Conservation (phyloP, 1,284 basidiomycete genomes). For the Puccinia horiana region DNA sequence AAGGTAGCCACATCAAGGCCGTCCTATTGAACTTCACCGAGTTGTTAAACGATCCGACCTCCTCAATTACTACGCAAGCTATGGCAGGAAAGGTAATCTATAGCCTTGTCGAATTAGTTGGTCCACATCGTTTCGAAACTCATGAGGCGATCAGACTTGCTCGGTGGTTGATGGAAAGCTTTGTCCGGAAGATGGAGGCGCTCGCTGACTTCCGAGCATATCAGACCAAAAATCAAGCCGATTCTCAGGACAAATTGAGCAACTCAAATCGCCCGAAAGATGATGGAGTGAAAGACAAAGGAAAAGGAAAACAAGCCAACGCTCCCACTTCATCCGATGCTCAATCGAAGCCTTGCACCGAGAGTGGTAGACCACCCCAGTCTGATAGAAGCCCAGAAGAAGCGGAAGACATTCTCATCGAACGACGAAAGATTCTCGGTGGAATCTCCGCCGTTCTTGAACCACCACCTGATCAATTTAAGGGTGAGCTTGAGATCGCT, state of each 20-base stretch:
- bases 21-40: conserved; percentile 84
- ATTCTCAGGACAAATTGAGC: conserved; percentile 52
- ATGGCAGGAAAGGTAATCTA: conserved; percentile 92
- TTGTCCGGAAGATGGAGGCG: conserved; percentile 81
- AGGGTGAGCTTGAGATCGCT: conserved; percentile 9
- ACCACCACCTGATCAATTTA: conserved; percentile 41
- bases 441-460: conserved; percentile 38
- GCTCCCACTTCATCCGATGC: not conserved
- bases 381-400: conserved; percentile 25
- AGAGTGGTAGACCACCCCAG: conserved; percentile 50
- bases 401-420: conserved; percentile 56
- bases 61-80: conserved; percentile 79
- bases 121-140: conserved; percentile 63
- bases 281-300: conserved; percentile 60
- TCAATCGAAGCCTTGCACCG: conserved; percentile 47
- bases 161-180: conserved; percentile 73
- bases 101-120: conserved; percentile 80
- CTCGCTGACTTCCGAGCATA: conserved; percentile 63
- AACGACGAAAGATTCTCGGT: conserved; percentile 58
- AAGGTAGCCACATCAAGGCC: conserved; percentile 73
- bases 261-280: conserved; percentile 53
- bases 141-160: conserved; percentile 44
- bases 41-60: conserved; percentile 83
- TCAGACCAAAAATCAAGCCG: conserved; percentile 53
- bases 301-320: conserved; percentile 60